A percentile compares a stretch with the other conserved stretches of the same genome.
phyloP scores from a whole-genome alignment of 768 basidiomycete genomes.

The Trametes cubensis region DNA sequence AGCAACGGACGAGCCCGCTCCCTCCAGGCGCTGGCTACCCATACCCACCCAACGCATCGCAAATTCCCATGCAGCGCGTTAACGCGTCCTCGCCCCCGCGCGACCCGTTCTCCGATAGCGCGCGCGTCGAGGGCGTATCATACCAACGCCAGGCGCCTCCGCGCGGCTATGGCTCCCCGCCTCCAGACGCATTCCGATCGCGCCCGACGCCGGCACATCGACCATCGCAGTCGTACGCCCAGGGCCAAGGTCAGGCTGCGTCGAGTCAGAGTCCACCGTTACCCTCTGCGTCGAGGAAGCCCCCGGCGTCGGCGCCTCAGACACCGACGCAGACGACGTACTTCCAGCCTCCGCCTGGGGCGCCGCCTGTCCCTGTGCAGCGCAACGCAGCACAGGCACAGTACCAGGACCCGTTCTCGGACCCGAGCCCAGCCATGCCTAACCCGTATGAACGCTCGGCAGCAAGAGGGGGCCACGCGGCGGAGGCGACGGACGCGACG shows the following conservation, averaged over 20 bases:
- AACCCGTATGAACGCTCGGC: slow-evolving; percentile 18
- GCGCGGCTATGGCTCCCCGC: slow-evolving; percentile 23
- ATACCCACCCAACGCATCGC: slow-evolving; percentile 4
- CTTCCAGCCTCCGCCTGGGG: slow-evolving; percentile 7
- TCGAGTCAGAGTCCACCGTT: neutral
- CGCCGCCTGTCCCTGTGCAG: slow-evolving; percentile 8
- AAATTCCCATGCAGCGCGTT: slow-evolving; percentile 6
- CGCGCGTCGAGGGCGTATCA: slow-evolving; percentile 11
- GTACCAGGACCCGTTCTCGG: slow-evolving; percentile 16
- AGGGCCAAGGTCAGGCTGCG: neutral
- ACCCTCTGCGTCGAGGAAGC: neutral
- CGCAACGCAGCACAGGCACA: neutral
- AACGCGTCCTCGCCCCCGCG: neutral
- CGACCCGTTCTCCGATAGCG: slow-evolving; percentile 24
- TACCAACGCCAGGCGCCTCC: slow-evolving; percentile 21
- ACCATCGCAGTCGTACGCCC: slow-evolving; percentile 11
- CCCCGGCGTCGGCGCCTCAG: slow-evolving; percentile 7
- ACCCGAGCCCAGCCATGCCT: slow-evolving; percentile 15
- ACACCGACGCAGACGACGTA: slow-evolving; percentile 10
- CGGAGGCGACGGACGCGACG: slow-evolving; percentile 22
- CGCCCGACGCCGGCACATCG: slow-evolving; percentile 1
- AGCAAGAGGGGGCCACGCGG: slow-evolving; percentile 7
- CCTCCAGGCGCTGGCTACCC: slow-evolving; percentile 18
- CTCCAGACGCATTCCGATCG: slow-evolving; percentile 14
- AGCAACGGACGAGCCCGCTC: slow-evolving; percentile 11